These are phyloP conservation scores for Ustilago trichophora DNA, from an alignment of 1,284 basidiomycete species.

Conservation along the genomic window DNA sequence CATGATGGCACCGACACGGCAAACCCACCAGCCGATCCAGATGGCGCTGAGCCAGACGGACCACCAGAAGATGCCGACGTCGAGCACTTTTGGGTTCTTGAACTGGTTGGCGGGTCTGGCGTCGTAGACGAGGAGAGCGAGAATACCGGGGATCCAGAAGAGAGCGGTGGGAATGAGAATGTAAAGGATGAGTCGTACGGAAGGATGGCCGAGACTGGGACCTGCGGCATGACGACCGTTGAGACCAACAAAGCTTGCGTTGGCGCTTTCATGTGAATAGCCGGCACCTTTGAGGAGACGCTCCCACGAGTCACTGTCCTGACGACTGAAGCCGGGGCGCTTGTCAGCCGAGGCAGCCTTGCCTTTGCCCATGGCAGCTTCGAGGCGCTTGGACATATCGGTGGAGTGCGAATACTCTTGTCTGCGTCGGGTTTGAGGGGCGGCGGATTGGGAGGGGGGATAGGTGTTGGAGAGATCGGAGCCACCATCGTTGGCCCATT, in stretches of 20 bases:
- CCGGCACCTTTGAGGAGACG: conserved; percentile 45
- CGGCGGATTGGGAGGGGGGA: conserved; percentile 7
- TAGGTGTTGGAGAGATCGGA: conserved; percentile 27
- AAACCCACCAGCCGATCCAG: conserved; percentile 87
- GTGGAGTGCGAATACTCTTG: conserved; percentile 21
- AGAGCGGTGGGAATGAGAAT: conserved; percentile 48
- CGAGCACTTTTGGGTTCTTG: conserved; percentile 69
- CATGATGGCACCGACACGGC: conserved; percentile 74
- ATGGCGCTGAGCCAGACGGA: conserved; percentile 82
- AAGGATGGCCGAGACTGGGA: conserved; percentile 18
- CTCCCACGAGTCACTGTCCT: conserved; percentile 51
- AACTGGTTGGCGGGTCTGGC: no score
- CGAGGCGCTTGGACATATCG: conserved; percentile 17
- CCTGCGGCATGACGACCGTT: conserved; percentile 15
- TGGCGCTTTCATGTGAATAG: conserved; percentile 33
- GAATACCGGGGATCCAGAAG: conserved; percentile 72
- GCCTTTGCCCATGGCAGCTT: conserved; percentile 9
- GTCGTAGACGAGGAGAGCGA: conserved; percentile 75
- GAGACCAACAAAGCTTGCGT: conserved; percentile 47
- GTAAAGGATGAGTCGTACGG: conserved; percentile 35
- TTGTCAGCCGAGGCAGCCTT: conserved; percentile 7
- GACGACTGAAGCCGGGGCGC: conserved; percentile 24
- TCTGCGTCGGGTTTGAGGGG: conserved; percentile 4
- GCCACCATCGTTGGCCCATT: conserved; percentile 28
- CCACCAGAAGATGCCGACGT: conserved; percentile 79